Conservation (phyloP, 345 rosid species). For the Salix brachista region DNA sequence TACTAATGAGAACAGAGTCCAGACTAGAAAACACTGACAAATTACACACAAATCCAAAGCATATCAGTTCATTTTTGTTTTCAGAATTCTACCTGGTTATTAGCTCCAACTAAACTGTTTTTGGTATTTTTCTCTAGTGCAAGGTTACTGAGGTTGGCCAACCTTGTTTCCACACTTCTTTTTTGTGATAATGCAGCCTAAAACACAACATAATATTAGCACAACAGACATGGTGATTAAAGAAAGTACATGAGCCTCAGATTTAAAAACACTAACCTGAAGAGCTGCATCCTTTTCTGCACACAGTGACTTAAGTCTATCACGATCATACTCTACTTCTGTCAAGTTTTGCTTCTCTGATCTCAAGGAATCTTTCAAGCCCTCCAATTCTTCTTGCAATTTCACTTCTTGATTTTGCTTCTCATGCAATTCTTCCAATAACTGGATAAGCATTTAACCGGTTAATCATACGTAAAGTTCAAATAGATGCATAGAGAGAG, state of each 20-base stretch:
- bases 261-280: conserved; percentile 43
- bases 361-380: conserved; percentile 53
- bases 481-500: neutral
- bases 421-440: conserved; percentile 64
- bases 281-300: conserved; percentile 66
- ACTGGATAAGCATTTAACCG: conserved; percentile 37
- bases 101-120: conserved; percentile 35
- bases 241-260: neutral
- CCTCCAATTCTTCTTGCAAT: conserved; percentile 67
- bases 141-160: conserved; percentile 44
- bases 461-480: conserved; percentile 3
- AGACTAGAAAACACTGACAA: neutral
- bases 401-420: conserved; percentile 53
- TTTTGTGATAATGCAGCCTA: conserved; percentile 63
- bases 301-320: conserved; percentile 49
- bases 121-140: conserved; percentile 40
- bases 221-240: neutral
- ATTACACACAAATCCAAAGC: neutral
- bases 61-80: neutral
- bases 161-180: conserved; percentile 50
- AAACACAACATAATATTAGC: conserved; percentile 13
- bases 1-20: neutral
- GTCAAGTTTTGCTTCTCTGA: conserved; percentile 53
- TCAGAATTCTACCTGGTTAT: conserved; percentile 50
- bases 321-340: conserved; percentile 51